Base-by-base conservation (phyloP, 2,329 filamentous ascomycete species). In the Fusarium miscanthi region DNA sequence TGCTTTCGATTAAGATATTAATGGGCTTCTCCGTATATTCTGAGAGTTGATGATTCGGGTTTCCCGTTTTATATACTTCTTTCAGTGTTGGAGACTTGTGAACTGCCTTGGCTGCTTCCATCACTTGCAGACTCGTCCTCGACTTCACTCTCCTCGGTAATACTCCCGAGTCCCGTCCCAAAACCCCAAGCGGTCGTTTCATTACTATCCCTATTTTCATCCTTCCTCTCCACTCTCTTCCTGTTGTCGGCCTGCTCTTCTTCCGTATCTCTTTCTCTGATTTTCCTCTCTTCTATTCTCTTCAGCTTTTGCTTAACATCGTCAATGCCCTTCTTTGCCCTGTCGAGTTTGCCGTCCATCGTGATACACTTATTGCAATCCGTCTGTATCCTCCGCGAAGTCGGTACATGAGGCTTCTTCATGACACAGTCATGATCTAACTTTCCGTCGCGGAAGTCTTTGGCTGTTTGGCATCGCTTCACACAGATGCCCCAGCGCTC, bases 361-460 rank as follows among this genome's bases (percentile, higher is more conserved):
- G 37, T 41, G n/a, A 37, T 51, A 57, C 79, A 81, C 46, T 58
- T 71, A 41, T 70, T 54, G 59, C 80, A 82, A 42, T 66, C 72
- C 3, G 45, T 40, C 25, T 70, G 25, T 33, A 79, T 11, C 38
- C 41, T 71, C 25, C 59, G 65, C 11, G 77, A 75, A 31, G 74
- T 74, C 19, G 75, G 52, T 38, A 67, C 73, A 43, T 81, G 76
- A 6, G 72, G 69, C 21, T n/a, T 56, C 62, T 42, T 72, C 61
- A 14, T 35, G 21, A 30, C 42, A 66, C 80, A 81, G 48, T 72
- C 65, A 30, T 59, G 23, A 3, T 51, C n/a, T 13, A 62, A 38
- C 8, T 52, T 46, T 42, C 60, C 70, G 16, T 27, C 56, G 17
- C 42, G 33, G 56, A 71, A 71, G 49, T 73, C 64, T 21, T 75